Evolutionary conservation across 768 basidiomycete genomes (phyloP).

Genomic region (Lactarius hengduanensis): DNA sequence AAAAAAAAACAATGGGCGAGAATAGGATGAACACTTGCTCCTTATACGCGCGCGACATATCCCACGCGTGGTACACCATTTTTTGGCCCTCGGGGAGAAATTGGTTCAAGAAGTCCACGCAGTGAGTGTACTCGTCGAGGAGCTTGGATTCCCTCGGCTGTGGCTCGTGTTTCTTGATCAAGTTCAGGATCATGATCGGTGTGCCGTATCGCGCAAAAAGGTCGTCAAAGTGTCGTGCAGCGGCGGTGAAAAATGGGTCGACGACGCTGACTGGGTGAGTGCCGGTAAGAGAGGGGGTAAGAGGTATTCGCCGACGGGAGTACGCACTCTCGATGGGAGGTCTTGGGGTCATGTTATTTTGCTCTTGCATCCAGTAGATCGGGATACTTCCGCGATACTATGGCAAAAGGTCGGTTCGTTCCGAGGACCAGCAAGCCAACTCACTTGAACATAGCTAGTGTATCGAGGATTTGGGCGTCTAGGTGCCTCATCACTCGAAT

Average conservation of each 20-base stretch:
- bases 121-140: conserved; percentile 87
- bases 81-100: conserved; percentile 83
- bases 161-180: conserved; percentile 84
- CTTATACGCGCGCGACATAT: conserved; percentile 94
- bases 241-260: conserved; percentile 93
- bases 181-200: conserved; percentile 86
- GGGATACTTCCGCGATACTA: conserved; percentile 95
- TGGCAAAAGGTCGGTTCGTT: not conserved
- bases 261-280: conserved; percentile 71
- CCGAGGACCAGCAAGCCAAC: conserved; percentile 5
- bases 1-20: not conserved
- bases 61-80: conserved; percentile 94
- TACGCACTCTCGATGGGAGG: conserved; percentile 93
- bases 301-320: not conserved
- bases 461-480: conserved; percentile 75
- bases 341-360: conserved; percentile 82
- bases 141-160: conserved; percentile 87
- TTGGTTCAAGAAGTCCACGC: conserved; percentile 91
- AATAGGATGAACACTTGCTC: conserved; percentile 53
- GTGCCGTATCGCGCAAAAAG: conserved; percentile 87
- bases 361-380: conserved; percentile 95
- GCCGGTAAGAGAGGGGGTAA: not conserved
- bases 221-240: conserved; percentile 89
- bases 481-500: conserved; percentile 35
- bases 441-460: conserved; percentile 91